Percentiles rank a stretch among this genome's conserved stretches.
These are phyloP conservation scores for Erodium texanum DNA, from an alignment of 441 rosid genomes.

Conservation along the genomic window DNA sequence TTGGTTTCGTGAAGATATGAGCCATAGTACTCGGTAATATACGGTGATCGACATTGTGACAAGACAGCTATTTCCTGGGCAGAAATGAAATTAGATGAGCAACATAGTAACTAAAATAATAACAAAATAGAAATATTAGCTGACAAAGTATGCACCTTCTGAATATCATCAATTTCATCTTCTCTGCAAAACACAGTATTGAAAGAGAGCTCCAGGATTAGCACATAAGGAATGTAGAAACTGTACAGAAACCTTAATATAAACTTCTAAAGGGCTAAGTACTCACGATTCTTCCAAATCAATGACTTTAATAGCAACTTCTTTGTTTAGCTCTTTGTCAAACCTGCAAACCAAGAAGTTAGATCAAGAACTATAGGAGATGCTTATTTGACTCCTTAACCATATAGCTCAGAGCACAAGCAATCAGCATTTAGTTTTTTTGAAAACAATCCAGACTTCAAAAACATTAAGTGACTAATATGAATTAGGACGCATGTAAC, in stretches of 20 bases:
- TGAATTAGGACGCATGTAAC: no score
- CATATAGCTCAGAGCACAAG: conserved; percentile 15
- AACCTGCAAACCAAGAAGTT: conserved; percentile 28
- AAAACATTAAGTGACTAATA: neutral
- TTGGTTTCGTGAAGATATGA: conserved; percentile 96
- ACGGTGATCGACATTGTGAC: conserved; percentile 91
- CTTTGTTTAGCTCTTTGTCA: conserved; percentile 78
- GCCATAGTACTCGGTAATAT: conserved; percentile 96
- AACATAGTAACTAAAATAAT: conserved; percentile 16
- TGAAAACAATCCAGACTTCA: neutral
- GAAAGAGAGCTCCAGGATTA: conserved; percentile 15
- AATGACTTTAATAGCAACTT: conserved; percentile 96
- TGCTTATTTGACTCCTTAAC: neutral
- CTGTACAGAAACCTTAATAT: conserved; percentile 9
- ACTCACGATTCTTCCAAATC: conserved; percentile 99
- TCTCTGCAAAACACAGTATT: conserved; percentile 40
- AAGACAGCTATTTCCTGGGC: conserved; percentile 96
- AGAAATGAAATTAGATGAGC: conserved; percentile 28
- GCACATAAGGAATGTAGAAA: conserved; percentile 5
- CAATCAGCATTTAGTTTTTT: neutral
- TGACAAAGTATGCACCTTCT: conserved; percentile 51
- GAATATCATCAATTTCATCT: conserved; percentile 99
- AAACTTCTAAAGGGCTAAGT: conserved; percentile 10
- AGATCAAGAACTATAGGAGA: conserved; percentile 13
- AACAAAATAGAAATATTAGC: conserved; percentile 11